Evolutionary conservation across 1,284 basidiomycete species (phyloP), one percentile per base, ranked within the genome.

Genomic region (Cryptococcus neoformans): DNA sequence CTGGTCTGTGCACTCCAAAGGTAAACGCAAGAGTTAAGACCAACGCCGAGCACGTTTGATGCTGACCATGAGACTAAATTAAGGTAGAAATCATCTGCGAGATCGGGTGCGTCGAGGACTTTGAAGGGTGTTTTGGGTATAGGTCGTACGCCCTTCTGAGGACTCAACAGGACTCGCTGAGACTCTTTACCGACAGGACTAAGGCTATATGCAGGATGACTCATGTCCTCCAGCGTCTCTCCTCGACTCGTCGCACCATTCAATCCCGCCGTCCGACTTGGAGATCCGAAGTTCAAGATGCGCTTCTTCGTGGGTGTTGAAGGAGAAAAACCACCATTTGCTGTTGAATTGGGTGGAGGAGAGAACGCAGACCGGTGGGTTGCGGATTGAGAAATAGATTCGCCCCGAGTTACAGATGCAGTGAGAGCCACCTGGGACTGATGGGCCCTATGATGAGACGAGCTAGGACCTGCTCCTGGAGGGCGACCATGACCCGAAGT

Each of bases 31-130:
- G 86, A 83, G 3, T 89, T 91, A 3, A 99, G 82, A 0, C 94
- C 96, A 2, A 99, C 96, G 10, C 90, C 93, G 0, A 99, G 84
- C 0, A 97, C 86, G 72, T 99, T 97, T 7, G 90, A 93, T 53
- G 87, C 88, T 1, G 89, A 92, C 95, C 96, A 99, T 63, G 98
- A 95, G 14, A 99, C 93, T 14, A 99, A 83, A 69, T 99, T 99
- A 62, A 99, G 87, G 70, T 99, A 99, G 77, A 97, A 99, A 74
- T 99, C 96, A 75, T 99, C 95, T 4, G 90, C 89, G 6, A 99
- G 85, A 62, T 98, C 94, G 0, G 95, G 96, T 1, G 96, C 96
- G 72, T 99, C 95, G 21, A 99, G 84, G 0, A 99, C 95, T 63
- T 97, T 88, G 81, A 95, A 99, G 0, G 96, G 96, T 0, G 95